A percentile compares a stretch with the other conserved stretches of the same genome.
These are phyloP conservation scores for Bruguiera parviflora DNA, from an alignment of 345 rosid genomes.

Conservation along the genomic window DNA sequence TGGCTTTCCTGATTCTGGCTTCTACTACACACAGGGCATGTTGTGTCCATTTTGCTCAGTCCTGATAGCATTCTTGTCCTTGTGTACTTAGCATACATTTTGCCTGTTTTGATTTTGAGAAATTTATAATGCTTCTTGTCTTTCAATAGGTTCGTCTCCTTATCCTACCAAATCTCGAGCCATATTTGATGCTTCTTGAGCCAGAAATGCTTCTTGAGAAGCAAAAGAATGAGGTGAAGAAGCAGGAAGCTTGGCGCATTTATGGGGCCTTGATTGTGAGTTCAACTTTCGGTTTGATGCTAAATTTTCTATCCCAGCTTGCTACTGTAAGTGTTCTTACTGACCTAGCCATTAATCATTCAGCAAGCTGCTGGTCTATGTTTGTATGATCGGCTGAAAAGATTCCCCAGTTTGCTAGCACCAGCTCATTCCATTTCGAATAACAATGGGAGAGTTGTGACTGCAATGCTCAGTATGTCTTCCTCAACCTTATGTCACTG, in stretches of 20 bases:
- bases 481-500: slow-evolving; percentile 9
- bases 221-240: slow-evolving; percentile 59
- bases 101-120: slow-evolving; percentile 6
- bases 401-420: slow-evolving; percentile 41
- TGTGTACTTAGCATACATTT: not conserved
- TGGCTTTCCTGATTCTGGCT: too few relatives aligned
- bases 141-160: slow-evolving; percentile 65
- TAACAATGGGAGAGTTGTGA: slow-evolving; percentile 37
- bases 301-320: not conserved
- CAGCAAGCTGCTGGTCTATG: slow-evolving; percentile 81
- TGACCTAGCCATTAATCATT: slow-evolving; percentile 17
- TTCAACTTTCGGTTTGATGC: slow-evolving; percentile 11
- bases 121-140: slow-evolving; percentile 13
- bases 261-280: slow-evolving; percentile 78
- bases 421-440: slow-evolving; percentile 51
- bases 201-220: slow-evolving; percentile 66
- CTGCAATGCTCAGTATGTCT: slow-evolving; percentile 41
- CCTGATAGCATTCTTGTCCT: not conserved
- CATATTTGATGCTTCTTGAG: slow-evolving; percentile 62
- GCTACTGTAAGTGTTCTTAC: slow-evolving; percentile 11
- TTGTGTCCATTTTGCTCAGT: too few relatives aligned
- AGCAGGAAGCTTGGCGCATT: slow-evolving; percentile 76
- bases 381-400: slow-evolving; percentile 62
- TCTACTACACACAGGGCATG: too few relatives aligned
- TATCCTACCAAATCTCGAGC: slow-evolving; percentile 74